Conservation (phyloP, 306 rosid species). For the Cucumis hystrix region DNA sequence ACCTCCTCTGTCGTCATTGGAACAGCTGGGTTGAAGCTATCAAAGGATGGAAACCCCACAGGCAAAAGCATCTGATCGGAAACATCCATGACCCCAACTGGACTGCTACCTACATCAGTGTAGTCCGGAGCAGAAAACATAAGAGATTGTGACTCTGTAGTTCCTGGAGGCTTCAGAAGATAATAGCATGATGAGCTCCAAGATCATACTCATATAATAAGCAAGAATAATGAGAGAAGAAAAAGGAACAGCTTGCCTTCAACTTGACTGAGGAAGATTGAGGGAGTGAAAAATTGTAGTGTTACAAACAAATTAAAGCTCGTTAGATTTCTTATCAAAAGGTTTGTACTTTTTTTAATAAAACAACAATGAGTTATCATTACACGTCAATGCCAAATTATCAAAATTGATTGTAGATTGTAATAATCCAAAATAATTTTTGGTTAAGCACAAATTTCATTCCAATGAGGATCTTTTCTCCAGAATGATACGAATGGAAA, state of each 20-base stretch:
- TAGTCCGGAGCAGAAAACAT: constrained; percentile 59
- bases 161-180: constrained; percentile 92
- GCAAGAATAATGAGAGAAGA: neutral
- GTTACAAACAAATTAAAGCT: neutral
- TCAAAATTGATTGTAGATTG: neutral
- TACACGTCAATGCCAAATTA: neutral
- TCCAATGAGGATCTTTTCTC: neutral
- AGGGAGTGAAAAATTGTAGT: neutral
- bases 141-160: constrained; percentile 84
- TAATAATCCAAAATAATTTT: neutral
- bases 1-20: constrained; percentile 48
- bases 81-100: constrained; percentile 64
- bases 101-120: constrained; percentile 69
- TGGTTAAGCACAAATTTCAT: neutral
- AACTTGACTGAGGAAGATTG: neutral
- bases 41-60: constrained; percentile 63
- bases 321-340: neutral
- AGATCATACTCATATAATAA: neutral
- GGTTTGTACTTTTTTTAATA: neutral
- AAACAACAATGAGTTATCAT: neutral
- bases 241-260: neutral
- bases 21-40: constrained; percentile 57
- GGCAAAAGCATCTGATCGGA: constrained; percentile 64
- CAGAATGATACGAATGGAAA: neutral
- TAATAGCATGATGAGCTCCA: constrained; percentile 21